Percentiles rank a stretch among this genome's conserved stretches.
These are phyloP conservation scores for Forsythia suspensa DNA, from an alignment of 257 asterid genomes.

Conservation along the genomic window DNA sequence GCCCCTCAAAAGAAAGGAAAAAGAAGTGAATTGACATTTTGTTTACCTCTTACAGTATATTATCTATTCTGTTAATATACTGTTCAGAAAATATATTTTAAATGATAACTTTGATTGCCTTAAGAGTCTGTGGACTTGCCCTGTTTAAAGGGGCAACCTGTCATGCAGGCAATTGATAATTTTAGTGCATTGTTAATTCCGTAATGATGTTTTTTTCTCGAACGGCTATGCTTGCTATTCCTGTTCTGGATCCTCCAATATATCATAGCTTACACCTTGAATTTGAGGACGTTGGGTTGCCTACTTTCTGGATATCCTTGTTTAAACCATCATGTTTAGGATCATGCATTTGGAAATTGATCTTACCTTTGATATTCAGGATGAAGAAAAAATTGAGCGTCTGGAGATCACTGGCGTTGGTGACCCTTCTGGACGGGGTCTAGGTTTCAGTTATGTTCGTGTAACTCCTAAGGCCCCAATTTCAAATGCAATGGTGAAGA, in stretches of 20 bases:
- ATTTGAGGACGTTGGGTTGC: not conserved
- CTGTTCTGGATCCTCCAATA: not conserved
- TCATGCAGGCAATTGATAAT: not conserved
- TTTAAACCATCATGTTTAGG: not conserved
- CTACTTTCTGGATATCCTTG: not conserved
- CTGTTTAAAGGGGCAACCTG: conserved; percentile 6
- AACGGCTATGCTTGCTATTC: not conserved
- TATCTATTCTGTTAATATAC: not conserved
- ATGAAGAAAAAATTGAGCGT: conserved; percentile 94
- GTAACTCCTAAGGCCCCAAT: conserved; percentile 84
- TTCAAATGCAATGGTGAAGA: conserved; percentile 75
- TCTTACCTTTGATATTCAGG: conserved; percentile 47
- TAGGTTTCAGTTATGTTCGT: conserved; percentile 97
- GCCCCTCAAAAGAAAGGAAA: not conserved
- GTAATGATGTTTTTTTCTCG: no score
- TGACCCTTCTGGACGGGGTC: conserved; percentile 99
- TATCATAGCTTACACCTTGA: not conserved
- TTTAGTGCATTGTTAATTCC: not conserved
- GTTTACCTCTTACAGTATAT: not conserved
- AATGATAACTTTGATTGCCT: conserved; percentile 1
- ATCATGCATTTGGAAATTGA: conserved; percentile 15
- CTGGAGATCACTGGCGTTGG: conserved; percentile 98
- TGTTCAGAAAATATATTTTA: not conserved
- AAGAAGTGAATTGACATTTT: not conserved
- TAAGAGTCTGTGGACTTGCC: not conserved